Evolutionary conservation across 2,329 filamentous ascomycete species (phyloP), one percentile per base, ranked within the genome.

Genomic region (Cytospora paraplurivora): DNA sequence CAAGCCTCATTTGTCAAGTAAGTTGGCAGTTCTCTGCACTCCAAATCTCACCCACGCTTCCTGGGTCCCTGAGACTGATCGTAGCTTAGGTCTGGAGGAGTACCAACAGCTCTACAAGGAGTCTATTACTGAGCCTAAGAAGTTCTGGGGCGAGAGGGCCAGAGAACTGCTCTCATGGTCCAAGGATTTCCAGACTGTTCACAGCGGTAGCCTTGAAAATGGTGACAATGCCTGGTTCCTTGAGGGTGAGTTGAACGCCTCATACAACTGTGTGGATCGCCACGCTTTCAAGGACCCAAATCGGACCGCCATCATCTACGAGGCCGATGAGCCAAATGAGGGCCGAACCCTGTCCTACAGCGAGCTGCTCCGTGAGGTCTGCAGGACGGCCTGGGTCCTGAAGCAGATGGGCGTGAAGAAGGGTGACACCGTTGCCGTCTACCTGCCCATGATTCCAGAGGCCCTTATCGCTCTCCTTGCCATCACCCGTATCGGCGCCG

Each of bases 401-500:
- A 97, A 93, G 83, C 86, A 94, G 80, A 95, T 97, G 87, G 95
- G 95, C 67, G 94, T 99, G 66, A 88, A 90, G 81, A 98, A 97
- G 83, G 95, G 95, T 62, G 95, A 99, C 78, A 97, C 93, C 5
- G 93, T 99, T 63, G 95, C 93, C 67, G 91, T 99, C 69, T 99
- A 99, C 82, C 81, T 99, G 68, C 95, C 95, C 76, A 99, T 99
- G 95, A 97, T 99, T 77, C 95, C 95, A 62, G 94, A 99, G 78
- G 95, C 95, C 7, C 72, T 99, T 64, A 83, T 99, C 72, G 90
- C 95, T 60, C 91, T 99, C 77, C 83, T 99, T 62, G 95, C 95
- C 66, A 96, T 93, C 77, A 81, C 88, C 44, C 92, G 95, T 74
- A 96, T 99, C 71, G 95, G 95, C 67, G 95, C 95, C 49, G 85